phyloP scores from a whole-genome alignment of 495 filamentous ascomycete species.

The Penicillium atrosanguineum region DNA sequence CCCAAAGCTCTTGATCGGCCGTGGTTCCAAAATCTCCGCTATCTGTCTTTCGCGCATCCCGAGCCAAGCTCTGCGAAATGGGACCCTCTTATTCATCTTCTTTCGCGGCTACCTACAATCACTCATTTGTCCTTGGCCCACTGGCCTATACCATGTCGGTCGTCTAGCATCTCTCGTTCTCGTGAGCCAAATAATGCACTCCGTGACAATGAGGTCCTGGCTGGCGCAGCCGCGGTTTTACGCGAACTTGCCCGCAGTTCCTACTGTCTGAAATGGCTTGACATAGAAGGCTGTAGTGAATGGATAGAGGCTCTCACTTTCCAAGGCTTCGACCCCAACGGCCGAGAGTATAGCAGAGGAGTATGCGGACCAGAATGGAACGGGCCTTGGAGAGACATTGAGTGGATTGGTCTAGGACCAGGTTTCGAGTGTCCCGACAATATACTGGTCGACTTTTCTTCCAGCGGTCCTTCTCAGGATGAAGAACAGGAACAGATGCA shows the following conservation, averaged over 20 bases:
- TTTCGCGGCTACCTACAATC: conserved; percentile 58
- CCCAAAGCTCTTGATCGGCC: conserved; percentile 46
- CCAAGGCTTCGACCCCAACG: conserved; percentile 32
- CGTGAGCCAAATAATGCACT: conserved; percentile 3
- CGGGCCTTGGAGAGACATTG: conserved; percentile 47
- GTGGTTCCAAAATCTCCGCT: conserved; percentile 49
- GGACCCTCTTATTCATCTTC: conserved; percentile 63
- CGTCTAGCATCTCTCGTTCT: conserved; percentile 49
- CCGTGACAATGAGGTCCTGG: conserved; percentile 36
- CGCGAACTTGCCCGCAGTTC: conserved; percentile 63
- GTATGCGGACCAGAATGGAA: conserved; percentile 50
- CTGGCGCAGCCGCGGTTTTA: conserved; percentile 66
- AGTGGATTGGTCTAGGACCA: conserved; percentile 48
- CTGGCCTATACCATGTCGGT: conserved; percentile 74
- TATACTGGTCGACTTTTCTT: not conserved
- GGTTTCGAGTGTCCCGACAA: conserved; percentile 30
- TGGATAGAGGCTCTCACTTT: conserved; percentile 68
- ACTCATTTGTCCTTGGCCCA: conserved; percentile 76
- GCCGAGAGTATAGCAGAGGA: conserved; percentile 18
- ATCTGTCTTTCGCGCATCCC: conserved; percentile 52
- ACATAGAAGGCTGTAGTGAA: conserved; percentile 71
- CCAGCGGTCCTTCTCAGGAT: conserved; percentile 21
- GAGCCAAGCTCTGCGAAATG: conserved; percentile 51
- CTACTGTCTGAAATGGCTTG: conserved; percentile 74
- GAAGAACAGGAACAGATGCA: conserved; percentile 29